phyloP scores from a whole-genome alignment of 306 rosid species.

The Cercis canadensis region DNA sequence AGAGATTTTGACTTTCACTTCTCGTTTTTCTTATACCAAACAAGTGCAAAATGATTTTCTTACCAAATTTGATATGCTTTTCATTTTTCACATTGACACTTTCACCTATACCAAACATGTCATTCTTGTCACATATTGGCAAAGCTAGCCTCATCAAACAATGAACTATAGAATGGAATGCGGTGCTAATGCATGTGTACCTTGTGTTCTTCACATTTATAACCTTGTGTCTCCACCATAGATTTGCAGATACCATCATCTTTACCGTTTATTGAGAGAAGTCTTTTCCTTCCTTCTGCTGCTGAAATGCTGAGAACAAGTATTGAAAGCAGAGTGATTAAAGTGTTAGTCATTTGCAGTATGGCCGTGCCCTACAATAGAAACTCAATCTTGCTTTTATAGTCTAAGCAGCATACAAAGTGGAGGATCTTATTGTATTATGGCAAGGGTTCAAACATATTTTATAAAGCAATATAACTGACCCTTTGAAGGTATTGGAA shows the following conservation, averaged over 20 bases:
- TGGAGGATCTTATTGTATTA: too few species aligned
- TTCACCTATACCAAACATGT: background rate
- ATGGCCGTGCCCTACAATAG: background rate
- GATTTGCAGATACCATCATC: constrained; percentile 58
- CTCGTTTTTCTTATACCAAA: too few species aligned
- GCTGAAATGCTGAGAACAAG: constrained; percentile 9
- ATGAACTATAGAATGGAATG: background rate
- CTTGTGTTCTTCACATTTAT: constrained; percentile 68
- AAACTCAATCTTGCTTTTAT: background rate
- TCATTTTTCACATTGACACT: too few species aligned
- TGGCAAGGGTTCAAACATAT: too few species aligned
- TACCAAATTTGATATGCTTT: too few species aligned
- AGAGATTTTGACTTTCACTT: too few species aligned
- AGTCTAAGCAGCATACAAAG: background rate
- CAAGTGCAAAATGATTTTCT: too few species aligned
- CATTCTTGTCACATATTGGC: background rate
- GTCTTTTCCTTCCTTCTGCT: constrained; percentile 38
- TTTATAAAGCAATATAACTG: too few species aligned
- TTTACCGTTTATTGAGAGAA: background rate
- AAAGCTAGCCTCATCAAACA: background rate
- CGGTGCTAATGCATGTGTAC: constrained; percentile 23
- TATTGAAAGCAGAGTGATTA: constrained; percentile 18
- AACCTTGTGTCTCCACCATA: constrained; percentile 63
- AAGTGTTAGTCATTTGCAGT: constrained; percentile 26
- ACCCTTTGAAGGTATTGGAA: too few species aligned